phyloP scores from a whole-genome alignment of 495 filamentous ascomycete genomes.

The Podospora fimiseda region DNA sequence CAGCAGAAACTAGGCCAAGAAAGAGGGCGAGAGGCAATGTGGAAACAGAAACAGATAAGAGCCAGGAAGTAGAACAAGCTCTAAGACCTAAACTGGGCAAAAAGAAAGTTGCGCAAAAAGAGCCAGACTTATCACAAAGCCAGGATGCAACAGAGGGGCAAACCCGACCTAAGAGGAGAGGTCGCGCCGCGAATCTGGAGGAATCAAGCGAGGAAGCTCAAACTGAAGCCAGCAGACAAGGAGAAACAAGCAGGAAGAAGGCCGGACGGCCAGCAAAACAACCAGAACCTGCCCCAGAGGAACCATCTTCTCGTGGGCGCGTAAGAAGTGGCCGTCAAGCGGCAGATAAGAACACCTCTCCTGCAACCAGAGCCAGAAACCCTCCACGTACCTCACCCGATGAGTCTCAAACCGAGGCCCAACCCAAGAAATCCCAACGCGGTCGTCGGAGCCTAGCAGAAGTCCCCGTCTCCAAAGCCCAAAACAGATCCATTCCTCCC shows the following conservation, averaged over 20 bases:
- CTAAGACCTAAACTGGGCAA: background rate
- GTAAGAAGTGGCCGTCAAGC: conserved; percentile 10
- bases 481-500: conserved; percentile 11
- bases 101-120: background rate
- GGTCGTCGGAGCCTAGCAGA: conserved; percentile 21
- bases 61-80: background rate
- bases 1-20: conserved; percentile 6
- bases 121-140: background rate
- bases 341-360: background rate
- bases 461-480: conserved; percentile 17
- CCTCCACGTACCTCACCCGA: conserved; percentile 1
- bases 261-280: background rate
- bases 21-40: conserved; percentile 9
- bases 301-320: conserved; percentile 7
- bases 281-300: background rate
- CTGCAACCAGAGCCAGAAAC: conserved; percentile 11
- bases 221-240: background rate
- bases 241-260: background rate
- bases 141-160: conserved; percentile 1
- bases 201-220: conserved; percentile 2
- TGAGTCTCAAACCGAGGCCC: background rate
- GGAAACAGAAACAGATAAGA: background rate
- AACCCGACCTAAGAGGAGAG: conserved; percentile 8
- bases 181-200: conserved; percentile 5
- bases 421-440: conserved; percentile 4